Base-by-base conservation (phyloP, 805 yeast species). In the Nakazawaea molendinolei region DNA sequence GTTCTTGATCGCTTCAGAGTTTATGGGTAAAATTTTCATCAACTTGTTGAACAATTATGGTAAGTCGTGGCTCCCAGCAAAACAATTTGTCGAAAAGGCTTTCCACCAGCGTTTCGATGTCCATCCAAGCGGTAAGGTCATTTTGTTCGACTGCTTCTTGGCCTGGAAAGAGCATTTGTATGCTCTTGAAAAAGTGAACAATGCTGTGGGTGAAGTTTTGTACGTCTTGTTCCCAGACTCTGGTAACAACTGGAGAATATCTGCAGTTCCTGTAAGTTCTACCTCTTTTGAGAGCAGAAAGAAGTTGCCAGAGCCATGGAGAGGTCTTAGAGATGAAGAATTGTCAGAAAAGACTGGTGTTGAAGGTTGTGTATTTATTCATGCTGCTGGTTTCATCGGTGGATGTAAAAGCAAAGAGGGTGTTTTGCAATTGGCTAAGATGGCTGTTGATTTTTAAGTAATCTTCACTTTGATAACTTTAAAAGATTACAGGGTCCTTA, bases 341-440 rank as follows among this genome's bases (percentile, higher is more conserved):
- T 69, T 92, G 47, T 74, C 83, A 46, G 65, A 76, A 45, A 63
- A 71, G 46, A 66, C 86, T 23, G 96, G 95, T n/a, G 74, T 92
- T 38, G 77, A 74, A 22, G 95, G 85, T 7, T 85, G 96, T 55
- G 76, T 89, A 15, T 92, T 92, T 53, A 77, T 92, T 40, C 98
- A 92, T 50, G 96, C 97, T 29, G 85, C 95, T 28, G 97, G 98
- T 0, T 92, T 92, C 61, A 92, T 92, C 51, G 98, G 98, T 30
- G 98, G 98, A 36, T 86, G 90, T 39, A 69, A 77, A 52, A 71
- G 94, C 17, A 64, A 69, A 44, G 96, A 86, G 35, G 82, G 84
- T 22, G 97, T 80, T 10, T 55, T 86, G 40, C 60, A 74, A 51
- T 69, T 92, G 58, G 97, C 97, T 5, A 63, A 61, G 39, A 48